Conservation (phyloP, 2,329 filamentous ascomycete species). For the Magnaporthales sp. region DNA sequence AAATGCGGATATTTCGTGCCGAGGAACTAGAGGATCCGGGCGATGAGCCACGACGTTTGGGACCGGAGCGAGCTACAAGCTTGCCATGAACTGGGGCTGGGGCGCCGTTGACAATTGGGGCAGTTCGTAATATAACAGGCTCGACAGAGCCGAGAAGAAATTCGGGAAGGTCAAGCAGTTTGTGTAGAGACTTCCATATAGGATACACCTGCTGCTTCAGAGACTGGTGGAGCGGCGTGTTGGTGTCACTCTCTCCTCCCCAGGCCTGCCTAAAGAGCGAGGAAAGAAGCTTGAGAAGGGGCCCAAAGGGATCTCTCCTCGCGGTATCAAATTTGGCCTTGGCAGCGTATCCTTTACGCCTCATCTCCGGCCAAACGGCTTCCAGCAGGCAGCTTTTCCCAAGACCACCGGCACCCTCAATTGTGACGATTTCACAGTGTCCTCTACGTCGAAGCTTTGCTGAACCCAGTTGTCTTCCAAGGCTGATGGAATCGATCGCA, state of each 20-base stretch:
- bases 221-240: slow-evolving; percentile 53
- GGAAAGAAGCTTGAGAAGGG: slow-evolving; percentile 54
- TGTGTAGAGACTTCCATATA: slow-evolving; percentile 56
- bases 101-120: slow-evolving; percentile 23
- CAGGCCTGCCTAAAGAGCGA: slow-evolving; percentile 60
- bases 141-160: slow-evolving; percentile 54
- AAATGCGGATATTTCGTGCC: slow-evolving; percentile 24
- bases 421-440: slow-evolving; percentile 54
- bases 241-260: slow-evolving; percentile 52
- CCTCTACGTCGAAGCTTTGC: slow-evolving; percentile 52
- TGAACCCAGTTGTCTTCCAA: slow-evolving; percentile 45
- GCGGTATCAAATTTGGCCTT: slow-evolving; percentile 59
- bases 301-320: slow-evolving; percentile 51
- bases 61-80: slow-evolving; percentile 9
- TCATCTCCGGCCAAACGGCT: slow-evolving; percentile 51
- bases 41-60: slow-evolving; percentile 22
- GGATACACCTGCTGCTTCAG: slow-evolving; percentile 55
- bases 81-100: slow-evolving; percentile 15
- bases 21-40: slow-evolving; percentile 22
- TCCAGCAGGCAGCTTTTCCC: slow-evolving; percentile 59
- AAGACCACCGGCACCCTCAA: slow-evolving; percentile 54
- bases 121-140: slow-evolving; percentile 21
- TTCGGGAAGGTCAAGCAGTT: slow-evolving; percentile 54
- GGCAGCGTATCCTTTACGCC: slow-evolving; percentile 54
- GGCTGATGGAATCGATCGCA: slow-evolving; percentile 30